Conservation (phyloP, 2,329 filamentous ascomycete genomes). For the Aureobasidium pullulans region DNA sequence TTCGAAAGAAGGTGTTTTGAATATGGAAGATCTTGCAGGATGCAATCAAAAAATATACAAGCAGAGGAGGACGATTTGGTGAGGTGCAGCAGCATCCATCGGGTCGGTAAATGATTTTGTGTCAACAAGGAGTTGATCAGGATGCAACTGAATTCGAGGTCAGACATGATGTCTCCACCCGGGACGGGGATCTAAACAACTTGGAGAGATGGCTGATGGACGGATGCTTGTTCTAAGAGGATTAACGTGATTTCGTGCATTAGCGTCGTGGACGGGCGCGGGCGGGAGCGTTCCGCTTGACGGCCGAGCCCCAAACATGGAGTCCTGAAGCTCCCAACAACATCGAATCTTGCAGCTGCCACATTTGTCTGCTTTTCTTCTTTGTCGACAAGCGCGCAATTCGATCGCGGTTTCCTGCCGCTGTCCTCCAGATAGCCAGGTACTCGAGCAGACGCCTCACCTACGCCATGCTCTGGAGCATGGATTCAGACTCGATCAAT, state of each 20-base stretch:
- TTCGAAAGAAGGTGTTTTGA: constrained; percentile 1
- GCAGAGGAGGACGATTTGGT: not conserved
- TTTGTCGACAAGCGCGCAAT: not conserved
- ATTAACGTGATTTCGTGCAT: constrained; percentile 9
- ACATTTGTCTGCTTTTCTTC: not conserved
- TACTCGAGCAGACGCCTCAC: not conserved
- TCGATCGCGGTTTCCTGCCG: not conserved
- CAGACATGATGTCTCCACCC: constrained; percentile 1
- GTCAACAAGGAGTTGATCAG: not conserved
- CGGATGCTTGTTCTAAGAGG: not conserved
- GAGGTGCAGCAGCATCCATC: not conserved
- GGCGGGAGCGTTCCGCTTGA: constrained; percentile 1
- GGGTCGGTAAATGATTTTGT: not conserved
- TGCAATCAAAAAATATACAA: not conserved
- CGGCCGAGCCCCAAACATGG: not conserved
- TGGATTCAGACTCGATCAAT: constrained; percentile 9
- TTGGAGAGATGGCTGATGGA: constrained; percentile 1
- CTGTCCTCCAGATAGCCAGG: too few species aligned
- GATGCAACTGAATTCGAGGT: not conserved
- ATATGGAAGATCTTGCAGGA: constrained; percentile 2
- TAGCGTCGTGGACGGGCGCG: not conserved
- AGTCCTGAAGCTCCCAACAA: constrained; percentile 3
- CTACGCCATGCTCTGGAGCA: constrained; percentile 1
- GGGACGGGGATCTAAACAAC: not conserved
- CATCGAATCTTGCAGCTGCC: constrained; percentile 9